Evolutionary conservation across 139 green algal genomes (phyloP).

Genomic region (Coelastrella sp.): DNA sequence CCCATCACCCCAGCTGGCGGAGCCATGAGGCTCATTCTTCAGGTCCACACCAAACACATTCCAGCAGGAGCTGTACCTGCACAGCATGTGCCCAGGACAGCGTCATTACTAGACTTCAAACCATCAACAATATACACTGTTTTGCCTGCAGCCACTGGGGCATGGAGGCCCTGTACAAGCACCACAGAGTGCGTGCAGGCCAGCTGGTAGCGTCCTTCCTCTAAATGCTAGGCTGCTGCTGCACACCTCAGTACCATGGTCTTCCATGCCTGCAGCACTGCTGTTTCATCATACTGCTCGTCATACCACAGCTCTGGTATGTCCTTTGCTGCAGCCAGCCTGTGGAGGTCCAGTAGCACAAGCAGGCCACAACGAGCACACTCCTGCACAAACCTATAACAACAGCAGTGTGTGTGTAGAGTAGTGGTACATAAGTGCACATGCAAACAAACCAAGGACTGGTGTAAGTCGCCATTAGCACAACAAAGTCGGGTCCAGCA

Average conservation of each 20-base stretch:
- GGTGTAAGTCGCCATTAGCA: no score
- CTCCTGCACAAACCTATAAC: slow-evolving; percentile 41
- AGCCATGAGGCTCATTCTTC: slow-evolving; percentile 59
- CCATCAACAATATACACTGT: no score
- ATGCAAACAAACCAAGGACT: no score
- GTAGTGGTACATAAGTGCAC: not conserved
- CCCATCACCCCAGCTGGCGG: slow-evolving; percentile 49
- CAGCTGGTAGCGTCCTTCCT: not conserved
- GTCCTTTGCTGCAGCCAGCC: slow-evolving; percentile 36
- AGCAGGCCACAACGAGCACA: slow-evolving; percentile 43
- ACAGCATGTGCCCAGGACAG: not conserved
- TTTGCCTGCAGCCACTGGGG: no score
- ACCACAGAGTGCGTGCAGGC: no score
- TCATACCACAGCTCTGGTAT: slow-evolving; percentile 50
- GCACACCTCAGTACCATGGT: slow-evolving; percentile 39
- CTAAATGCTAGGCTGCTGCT: no score
- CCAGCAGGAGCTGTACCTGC: slow-evolving; percentile 43
- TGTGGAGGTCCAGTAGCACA: slow-evolving; percentile 59
- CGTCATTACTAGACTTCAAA: no score
- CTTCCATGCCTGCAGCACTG: slow-evolving; percentile 41
- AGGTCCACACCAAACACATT: slow-evolving; percentile 57
- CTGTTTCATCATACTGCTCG: slow-evolving; percentile 35
- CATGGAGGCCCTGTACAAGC: no score
- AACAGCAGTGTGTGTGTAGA: not conserved
- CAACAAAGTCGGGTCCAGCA: no score